These are phyloP conservation scores for Colletotrichum aenigma DNA, from an alignment of 2,329 filamentous ascomycete species.

Conservation along the genomic window DNA sequence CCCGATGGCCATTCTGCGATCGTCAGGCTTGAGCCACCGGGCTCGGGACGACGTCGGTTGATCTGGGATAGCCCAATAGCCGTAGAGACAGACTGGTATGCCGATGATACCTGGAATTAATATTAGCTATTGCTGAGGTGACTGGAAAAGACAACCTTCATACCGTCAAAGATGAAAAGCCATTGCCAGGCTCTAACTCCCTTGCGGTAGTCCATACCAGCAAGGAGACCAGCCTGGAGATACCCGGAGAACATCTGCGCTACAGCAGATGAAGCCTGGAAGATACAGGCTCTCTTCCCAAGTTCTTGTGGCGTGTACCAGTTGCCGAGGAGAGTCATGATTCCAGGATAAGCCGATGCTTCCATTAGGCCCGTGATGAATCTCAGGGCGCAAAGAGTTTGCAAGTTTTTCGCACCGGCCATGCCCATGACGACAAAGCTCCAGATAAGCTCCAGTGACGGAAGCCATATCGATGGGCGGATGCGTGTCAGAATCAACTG, in stretches of 20 bases:
- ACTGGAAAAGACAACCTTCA: not conserved
- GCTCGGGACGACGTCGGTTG: slow-evolving; percentile 30
- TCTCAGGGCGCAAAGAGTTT: slow-evolving; percentile 41
- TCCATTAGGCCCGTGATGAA: slow-evolving; percentile 48
- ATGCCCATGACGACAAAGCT: slow-evolving; percentile 38
- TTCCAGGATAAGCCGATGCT: slow-evolving; percentile 40
- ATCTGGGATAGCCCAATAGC: slow-evolving; percentile 37
- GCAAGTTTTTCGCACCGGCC: slow-evolving; percentile 39
- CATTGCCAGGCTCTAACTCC: slow-evolving; percentile 48
- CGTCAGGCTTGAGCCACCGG: slow-evolving; percentile 29
- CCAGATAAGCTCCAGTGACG: slow-evolving; percentile 39
- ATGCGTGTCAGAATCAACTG: slow-evolving; percentile 43
- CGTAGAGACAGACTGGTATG: slow-evolving; percentile 33
- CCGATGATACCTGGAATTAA: slow-evolving; percentile 26
- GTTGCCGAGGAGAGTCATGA: slow-evolving; percentile 43
- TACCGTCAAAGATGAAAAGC: slow-evolving; percentile 50
- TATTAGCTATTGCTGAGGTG: not conserved
- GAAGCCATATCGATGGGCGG: slow-evolving; percentile 43
- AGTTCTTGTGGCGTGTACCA: slow-evolving; percentile 49
- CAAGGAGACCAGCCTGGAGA: slow-evolving; percentile 45
- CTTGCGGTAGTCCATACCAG: slow-evolving; percentile 38
- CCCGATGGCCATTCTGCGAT: slow-evolving; percentile 30
- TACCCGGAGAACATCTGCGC: slow-evolving; percentile 49
- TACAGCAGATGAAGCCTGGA: slow-evolving; percentile 38
- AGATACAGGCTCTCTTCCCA: slow-evolving; percentile 45